Conservation (phyloP, 2,329 filamentous ascomycete genomes). For the Periconia sp. region DNA sequence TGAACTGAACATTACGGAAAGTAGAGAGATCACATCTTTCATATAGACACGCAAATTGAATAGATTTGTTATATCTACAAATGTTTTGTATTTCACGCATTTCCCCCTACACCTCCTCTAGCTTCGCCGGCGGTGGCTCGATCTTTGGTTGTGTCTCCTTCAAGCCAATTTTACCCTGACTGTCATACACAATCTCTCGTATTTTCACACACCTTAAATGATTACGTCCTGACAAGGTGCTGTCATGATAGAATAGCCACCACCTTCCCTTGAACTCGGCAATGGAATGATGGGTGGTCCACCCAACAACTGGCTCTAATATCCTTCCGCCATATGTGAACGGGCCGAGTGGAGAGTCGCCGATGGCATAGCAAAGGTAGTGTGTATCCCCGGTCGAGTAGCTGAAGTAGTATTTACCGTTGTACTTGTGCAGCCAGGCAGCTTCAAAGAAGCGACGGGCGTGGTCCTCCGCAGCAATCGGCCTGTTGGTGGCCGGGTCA, state of each 20-base stretch:
- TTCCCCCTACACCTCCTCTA: conserved; percentile 7
- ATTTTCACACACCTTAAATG: conserved; percentile 77
- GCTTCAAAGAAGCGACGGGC: conserved; percentile 80
- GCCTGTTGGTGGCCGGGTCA: conserved; percentile 63
- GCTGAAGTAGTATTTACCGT: conserved; percentile 74
- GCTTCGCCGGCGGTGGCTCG: conserved; percentile 14
- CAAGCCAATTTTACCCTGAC: conserved; percentile 64
- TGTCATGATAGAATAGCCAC: conserved; percentile 81
- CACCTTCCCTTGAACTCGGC: conserved; percentile 74
- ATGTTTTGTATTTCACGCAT: too few species aligned
- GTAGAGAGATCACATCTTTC: too few species aligned
- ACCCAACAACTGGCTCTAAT: conserved; percentile 76
- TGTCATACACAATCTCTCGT: conserved; percentile 75
- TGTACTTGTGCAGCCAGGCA: conserved; percentile 78
- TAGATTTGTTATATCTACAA: too few species aligned
- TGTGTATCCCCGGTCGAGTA: conserved; percentile 83
- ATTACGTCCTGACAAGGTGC: conserved; percentile 71
- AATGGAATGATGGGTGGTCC: conserved; percentile 83
- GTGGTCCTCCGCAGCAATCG: conserved; percentile 71
- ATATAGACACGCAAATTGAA: too few species aligned
- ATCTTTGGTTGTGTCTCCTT: conserved; percentile 39
- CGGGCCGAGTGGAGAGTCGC: conserved; percentile 69
- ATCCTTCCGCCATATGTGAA: conserved; percentile 76
- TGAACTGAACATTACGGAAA: too few species aligned
- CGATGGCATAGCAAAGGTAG: conserved; percentile 72